Evolutionary conservation across 345 rosid species (phyloP).

Genomic region (Linum lewisii): DNA sequence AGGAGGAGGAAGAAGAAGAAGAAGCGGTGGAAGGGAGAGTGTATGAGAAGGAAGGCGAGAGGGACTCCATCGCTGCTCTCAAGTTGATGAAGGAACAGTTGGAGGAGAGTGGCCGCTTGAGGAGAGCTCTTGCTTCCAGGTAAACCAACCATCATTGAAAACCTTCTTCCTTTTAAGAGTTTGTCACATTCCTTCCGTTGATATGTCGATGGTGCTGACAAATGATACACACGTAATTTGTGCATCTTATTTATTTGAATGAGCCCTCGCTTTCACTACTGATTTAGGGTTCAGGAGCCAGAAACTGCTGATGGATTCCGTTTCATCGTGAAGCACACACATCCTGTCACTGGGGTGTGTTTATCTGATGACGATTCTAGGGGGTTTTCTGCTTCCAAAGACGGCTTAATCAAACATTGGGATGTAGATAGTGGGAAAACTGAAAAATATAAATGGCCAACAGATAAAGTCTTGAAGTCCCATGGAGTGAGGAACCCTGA

Average conservation of each 20-base stretch:
- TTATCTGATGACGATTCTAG: constrained; percentile 74
- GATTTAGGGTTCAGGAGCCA: constrained; percentile 61
- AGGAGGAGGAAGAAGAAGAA: constrained; percentile 27
- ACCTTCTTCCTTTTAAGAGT: not conserved
- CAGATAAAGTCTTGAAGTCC: constrained; percentile 47
- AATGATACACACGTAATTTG: not conserved
- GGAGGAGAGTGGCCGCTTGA: constrained; percentile 76
- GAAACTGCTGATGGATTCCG: constrained; percentile 38
- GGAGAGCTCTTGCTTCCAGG: constrained; percentile 74
- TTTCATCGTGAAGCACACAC: constrained; percentile 56
- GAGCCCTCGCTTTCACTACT: constrained; percentile 13
- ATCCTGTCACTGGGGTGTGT: constrained; percentile 71
- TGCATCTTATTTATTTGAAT: not conserved
- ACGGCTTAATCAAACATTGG: constrained; percentile 79
- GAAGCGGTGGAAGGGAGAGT: constrained; percentile 29
- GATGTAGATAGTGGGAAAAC: constrained; percentile 62
- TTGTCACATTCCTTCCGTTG: not conserved
- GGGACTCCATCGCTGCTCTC: constrained; percentile 51
- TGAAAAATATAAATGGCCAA: constrained; percentile 73
- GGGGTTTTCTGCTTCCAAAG: constrained; percentile 92
- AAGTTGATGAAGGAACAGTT: constrained; percentile 76
- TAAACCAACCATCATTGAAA: constrained; percentile 9
- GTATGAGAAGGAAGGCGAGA: constrained; percentile 42
- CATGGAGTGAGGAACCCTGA: constrained; percentile 73
- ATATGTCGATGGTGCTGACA: not conserved